Evolutionary conservation across 306 rosid species (phyloP).

Genomic region (Cucurbita argyrosperma): DNA sequence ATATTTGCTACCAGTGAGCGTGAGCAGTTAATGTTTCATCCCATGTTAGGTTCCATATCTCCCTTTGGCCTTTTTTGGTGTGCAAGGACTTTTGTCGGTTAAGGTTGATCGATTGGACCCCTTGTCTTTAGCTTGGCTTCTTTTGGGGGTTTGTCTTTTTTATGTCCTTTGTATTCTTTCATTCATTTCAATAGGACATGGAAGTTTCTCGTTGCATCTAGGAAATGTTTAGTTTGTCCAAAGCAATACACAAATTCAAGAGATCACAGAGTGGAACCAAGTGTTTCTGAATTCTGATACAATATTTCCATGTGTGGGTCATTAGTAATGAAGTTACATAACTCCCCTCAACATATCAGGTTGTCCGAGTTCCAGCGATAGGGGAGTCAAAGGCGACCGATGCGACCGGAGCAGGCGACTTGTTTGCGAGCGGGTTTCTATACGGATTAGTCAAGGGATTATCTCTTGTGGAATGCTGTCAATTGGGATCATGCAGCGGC

Average conservation of each 20-base stretch:
- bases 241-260: neutral
- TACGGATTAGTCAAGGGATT: slow-evolving; percentile 75
- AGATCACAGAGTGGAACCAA: neutral
- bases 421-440: slow-evolving; percentile 87
- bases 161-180: neutral
- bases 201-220: neutral
- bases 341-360: slow-evolving; percentile 18
- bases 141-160: neutral
- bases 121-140: neutral
- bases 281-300: neutral
- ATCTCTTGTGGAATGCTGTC: slow-evolving; percentile 80
- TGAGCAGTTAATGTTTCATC: no score
- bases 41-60: neutral
- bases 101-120: neutral
- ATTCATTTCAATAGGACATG: neutral
- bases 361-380: slow-evolving; percentile 56
- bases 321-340: neutral
- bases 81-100: neutral
- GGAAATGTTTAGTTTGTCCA: neutral
- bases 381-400: slow-evolving; percentile 63
- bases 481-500: slow-evolving; percentile 81
- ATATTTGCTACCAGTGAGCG: no score
- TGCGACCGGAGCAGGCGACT: slow-evolving; percentile 98
- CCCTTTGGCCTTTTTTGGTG: neutral
- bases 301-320: neutral